These are phyloP conservation scores for Russula dissimulans DNA, from an alignment of 768 basidiomycete genomes.

Conservation along the genomic window DNA sequence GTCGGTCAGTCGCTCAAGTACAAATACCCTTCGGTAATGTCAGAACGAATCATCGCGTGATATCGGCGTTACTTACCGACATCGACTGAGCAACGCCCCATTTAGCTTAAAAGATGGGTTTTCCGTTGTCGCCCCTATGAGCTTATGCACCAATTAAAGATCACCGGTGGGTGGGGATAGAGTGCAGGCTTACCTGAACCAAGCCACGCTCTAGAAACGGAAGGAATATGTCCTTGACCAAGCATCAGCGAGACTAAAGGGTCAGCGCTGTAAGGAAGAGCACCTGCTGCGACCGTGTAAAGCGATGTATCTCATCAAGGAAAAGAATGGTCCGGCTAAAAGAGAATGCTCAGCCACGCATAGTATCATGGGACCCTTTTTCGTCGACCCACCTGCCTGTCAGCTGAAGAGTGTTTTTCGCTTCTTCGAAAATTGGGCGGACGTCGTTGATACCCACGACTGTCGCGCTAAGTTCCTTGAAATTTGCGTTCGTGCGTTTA, in stretches of 20 bases:
- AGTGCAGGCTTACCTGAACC: slow-evolving; percentile 41
- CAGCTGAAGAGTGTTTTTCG: slow-evolving; percentile 52
- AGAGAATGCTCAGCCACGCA: background rate
- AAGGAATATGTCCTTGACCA: slow-evolving; percentile 62
- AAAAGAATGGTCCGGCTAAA: slow-evolving; percentile 64
- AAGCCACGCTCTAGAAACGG: slow-evolving; percentile 74
- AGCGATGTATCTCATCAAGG: slow-evolving; percentile 80
- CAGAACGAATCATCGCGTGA: background rate
- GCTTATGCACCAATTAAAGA: slow-evolving; percentile 26
- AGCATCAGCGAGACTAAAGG: slow-evolving; percentile 15
- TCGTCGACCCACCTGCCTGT: slow-evolving; percentile 44
- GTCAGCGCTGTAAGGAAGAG: background rate
- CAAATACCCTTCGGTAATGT: slow-evolving; percentile 50
- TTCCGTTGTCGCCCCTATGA: slow-evolving; percentile 82
- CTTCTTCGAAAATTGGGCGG: slow-evolving; percentile 64
- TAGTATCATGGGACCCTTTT: background rate
- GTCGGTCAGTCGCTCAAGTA: slow-evolving; percentile 57
- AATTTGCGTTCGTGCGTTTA: slow-evolving; percentile 45
- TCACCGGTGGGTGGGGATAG: background rate
- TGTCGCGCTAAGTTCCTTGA: slow-evolving; percentile 76
- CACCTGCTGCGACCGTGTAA: slow-evolving; percentile 64
- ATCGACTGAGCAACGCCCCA: slow-evolving; percentile 66
- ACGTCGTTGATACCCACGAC: slow-evolving; percentile 63
- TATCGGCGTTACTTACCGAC: slow-evolving; percentile 41
- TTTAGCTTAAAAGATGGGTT: slow-evolving; percentile 83